phyloP scores from a whole-genome alignment of 768 basidiomycete genomes.

The Paxillus rubicundulus region DNA sequence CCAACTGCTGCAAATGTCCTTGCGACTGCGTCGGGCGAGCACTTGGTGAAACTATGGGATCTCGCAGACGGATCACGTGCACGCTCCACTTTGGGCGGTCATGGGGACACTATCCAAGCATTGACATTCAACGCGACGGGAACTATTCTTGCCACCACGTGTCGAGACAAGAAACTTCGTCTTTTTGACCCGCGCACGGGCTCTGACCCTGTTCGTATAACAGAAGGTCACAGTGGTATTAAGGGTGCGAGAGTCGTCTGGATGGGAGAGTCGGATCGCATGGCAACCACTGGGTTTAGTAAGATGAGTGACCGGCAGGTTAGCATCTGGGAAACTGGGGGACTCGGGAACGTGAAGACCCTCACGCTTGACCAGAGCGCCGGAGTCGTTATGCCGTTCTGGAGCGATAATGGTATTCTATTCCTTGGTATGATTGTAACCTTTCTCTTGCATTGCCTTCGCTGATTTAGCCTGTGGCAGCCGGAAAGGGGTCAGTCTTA shows the following conservation, averaged over 20 bases:
- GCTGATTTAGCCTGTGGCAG: conserved; percentile 32
- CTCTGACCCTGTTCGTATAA: conserved; percentile 72
- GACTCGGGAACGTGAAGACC: conserved; percentile 74
- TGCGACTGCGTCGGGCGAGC: conserved; percentile 78
- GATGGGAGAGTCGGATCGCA: conserved; percentile 86
- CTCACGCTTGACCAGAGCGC: conserved; percentile 83
- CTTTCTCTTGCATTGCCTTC: conserved; percentile 1
- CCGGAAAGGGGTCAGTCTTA: conserved; percentile 79
- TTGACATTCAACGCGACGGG: conserved; percentile 82
- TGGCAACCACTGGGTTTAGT: conserved; percentile 96
- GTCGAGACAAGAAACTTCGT: conserved; percentile 87
- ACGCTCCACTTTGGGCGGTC: conserved; percentile 61
- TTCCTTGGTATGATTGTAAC: conserved; percentile 60
- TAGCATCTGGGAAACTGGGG: conserved; percentile 83
- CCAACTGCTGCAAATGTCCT: conserved; percentile 87
- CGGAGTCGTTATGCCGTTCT: conserved; percentile 97
- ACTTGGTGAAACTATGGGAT: conserved; percentile 91
- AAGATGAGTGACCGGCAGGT: conserved; percentile 95
- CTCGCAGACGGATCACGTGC: conserved; percentile 70
- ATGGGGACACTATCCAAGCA: conserved; percentile 86
- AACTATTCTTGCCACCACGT: conserved; percentile 82
- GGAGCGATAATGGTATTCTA: conserved; percentile 89
- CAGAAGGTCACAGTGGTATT: conserved; percentile 90
- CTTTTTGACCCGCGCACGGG: conserved; percentile 89
- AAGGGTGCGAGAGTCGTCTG: conserved; percentile 88